Conservation (phyloP, 192 early-diverging fungal species). For the Blastocladiella britannica region DNA sequence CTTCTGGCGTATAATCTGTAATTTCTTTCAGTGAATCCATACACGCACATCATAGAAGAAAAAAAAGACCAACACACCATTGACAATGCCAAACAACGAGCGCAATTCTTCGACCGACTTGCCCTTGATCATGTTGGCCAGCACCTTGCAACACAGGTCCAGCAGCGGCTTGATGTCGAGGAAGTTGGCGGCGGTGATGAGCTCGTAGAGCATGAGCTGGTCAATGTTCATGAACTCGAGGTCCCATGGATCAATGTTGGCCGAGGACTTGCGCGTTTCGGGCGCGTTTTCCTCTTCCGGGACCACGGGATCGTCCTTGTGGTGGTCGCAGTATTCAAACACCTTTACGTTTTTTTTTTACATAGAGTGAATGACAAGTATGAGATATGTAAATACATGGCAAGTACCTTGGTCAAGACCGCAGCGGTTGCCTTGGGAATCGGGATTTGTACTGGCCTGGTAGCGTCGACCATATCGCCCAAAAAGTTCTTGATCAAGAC, state of each 20-base stretch:
- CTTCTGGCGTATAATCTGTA: constrained; percentile 90
- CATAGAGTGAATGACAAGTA: no score
- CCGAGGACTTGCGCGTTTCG: constrained; percentile 34
- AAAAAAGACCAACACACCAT: no score
- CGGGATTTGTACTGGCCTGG: constrained; percentile 48
- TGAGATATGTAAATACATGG: constrained; percentile 4
- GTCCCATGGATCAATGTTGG: constrained; percentile 60
- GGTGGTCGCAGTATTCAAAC: constrained; percentile 64
- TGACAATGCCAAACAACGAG: constrained; percentile 82
- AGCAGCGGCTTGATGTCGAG: constrained; percentile 91
- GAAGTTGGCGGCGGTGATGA: constrained; percentile 65
- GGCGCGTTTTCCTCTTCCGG: constrained; percentile 21
- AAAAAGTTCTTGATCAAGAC: constrained; percentile 61
- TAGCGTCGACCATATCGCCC: constrained; percentile 31
- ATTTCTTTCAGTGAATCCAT: no score
- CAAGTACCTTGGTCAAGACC: constrained; percentile 50
- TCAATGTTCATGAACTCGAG: constrained; percentile 59
- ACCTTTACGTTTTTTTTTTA: no score
- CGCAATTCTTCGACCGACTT: constrained; percentile 84
- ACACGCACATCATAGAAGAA: background rate
- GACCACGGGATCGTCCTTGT: constrained; percentile 42
- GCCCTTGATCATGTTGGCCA: constrained; percentile 93
- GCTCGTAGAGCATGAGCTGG: constrained; percentile 56
- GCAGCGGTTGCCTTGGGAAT: constrained; percentile 51
- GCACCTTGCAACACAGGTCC: constrained; percentile 92